Evolutionary conservation across 495 filamentous ascomycete species (phyloP), one percentile per base, ranked within the genome.

Genomic region (Aspergillus ellipticus): DNA sequence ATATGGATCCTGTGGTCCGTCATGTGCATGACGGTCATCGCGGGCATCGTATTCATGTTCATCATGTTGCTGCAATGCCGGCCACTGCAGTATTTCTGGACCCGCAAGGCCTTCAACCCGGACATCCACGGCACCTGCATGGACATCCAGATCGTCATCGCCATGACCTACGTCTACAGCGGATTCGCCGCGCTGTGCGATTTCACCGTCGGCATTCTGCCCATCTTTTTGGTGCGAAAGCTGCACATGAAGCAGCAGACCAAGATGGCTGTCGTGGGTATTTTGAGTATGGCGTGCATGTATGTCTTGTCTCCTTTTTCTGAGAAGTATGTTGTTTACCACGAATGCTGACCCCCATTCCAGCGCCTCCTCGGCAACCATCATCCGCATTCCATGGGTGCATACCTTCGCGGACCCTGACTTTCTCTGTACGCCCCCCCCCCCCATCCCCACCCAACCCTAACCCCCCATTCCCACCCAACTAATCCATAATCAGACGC

Each of bases 251-350:
- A 65, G 46, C 59, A 54, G 37, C 49, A 73, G 51, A 65, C 69
- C 19, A 76, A 74, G 56, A 33, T 71, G 17, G 72, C 71, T 7
- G 69, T 75, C 6, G 55, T 69, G n/a, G 71, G 69, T 10, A 74
- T 75, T 63, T 43, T 75, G 45, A 67, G 72, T 48, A 75, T 75
- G 72, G 72, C 71, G 53, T 75, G 74, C 72, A 58, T 76, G 69
- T 75, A 63, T 8, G 72, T 74, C 37, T n/a, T 26, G 21, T 43
- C 10, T 10, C 16, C 1, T 20, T 47, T 11, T 20, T 19, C 5
- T 29, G 10, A 20, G n/a, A n/a, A n/a, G 33, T 42, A 35, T 54
- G 17, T 19, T 20, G 20, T 7, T 11, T 21, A 13, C 0, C 16
- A 3, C 49, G 57, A 45, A 59, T 33, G 55, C 22, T 58, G 54